Conservation (phyloP, 2,329 filamentous ascomycete species). For the Drechslerella coelobrocha region DNA sequence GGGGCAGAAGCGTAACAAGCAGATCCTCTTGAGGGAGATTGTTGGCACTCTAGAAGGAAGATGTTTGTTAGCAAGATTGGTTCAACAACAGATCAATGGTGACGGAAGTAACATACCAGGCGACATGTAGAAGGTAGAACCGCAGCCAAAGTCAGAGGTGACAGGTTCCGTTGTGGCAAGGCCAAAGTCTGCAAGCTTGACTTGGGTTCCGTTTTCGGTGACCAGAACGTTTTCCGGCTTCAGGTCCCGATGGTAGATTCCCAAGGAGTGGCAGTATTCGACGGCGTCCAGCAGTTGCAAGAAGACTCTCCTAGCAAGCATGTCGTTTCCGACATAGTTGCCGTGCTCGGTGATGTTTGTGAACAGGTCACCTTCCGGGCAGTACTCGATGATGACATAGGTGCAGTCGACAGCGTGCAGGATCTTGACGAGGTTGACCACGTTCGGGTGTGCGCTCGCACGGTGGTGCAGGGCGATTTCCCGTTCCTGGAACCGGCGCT, state of each 20-base stretch:
- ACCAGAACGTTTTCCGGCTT: constrained; percentile 99
- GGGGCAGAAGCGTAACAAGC: constrained; percentile 87
- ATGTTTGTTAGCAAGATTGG: constrained; percentile 51
- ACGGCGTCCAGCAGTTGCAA: constrained; percentile 96
- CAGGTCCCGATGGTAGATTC: constrained; percentile 95
- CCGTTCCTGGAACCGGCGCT: constrained; percentile 86
- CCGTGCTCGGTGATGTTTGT: constrained; percentile 95
- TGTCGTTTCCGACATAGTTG: constrained; percentile 91
- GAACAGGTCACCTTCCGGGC: constrained; percentile 95
- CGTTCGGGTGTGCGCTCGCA: constrained; percentile 87
- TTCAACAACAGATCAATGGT: constrained; percentile 35
- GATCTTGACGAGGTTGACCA: constrained; percentile 92
- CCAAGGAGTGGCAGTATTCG: constrained; percentile 87
- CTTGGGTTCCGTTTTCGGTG: constrained; percentile 82
- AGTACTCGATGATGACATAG: constrained; percentile 95
- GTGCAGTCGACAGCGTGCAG: constrained; percentile 91
- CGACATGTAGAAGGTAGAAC: constrained; percentile 99
- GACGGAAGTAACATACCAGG: constrained; percentile 73
- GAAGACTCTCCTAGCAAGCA: constrained; percentile 83
- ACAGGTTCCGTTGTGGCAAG: constrained; percentile 82
- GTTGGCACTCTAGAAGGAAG: constrained; percentile 78
- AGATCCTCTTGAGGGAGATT: constrained; percentile 71
- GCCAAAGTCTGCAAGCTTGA: constrained; percentile 97
- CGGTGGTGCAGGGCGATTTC: constrained; percentile 91
- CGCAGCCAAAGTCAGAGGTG: constrained; percentile 95